Evolutionary conservation across 768 basidiomycete genomes (phyloP), one percentile per base, ranked within the genome.

Genomic region (Psilocybe subaeruginosa): DNA sequence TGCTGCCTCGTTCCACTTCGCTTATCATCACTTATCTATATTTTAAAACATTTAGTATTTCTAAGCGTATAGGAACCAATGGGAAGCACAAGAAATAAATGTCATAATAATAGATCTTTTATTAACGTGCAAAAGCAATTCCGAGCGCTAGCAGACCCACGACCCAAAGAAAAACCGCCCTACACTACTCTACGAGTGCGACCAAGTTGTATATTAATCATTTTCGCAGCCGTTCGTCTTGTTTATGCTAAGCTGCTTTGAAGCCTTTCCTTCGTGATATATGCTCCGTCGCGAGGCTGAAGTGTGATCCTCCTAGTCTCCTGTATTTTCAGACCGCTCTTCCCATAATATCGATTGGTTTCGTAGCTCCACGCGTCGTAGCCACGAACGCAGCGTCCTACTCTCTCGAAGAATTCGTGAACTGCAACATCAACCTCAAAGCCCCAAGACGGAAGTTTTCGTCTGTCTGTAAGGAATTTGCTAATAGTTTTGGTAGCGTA

Each of bases 321-420:
- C 48, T 64, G 65, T 8, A 69, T 57, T 27, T 64, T 50, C 3
- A 58, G 37, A 5, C 66, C 66, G n/a, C 69, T 61, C 8, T 63
- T 71, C 0, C 76, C 78, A 43, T 81, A 82, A 64, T 82, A 82
- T 47, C 81, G 67, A 54, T 73, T 68, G 19, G 75, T 72, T 66
- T 82, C 80, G 58, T 85, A 85, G 56, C 78, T 80, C 85, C 85
- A 86, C 4, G 68, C 70, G 23, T 82, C 74, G 62, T 79, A 79
- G 1, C 78, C 85, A 5, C 81, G 74, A 0, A 85, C 78, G 80
- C 83, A 86, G 48, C 80, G 76, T 46, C 80, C 84, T 53, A 86
- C 70, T 0, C 82, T 80, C 54, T 77, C 72, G 39, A 82, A 70
- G 58, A 83, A 86, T 17, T 62, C 60, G 4, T 57, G 23, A 3